Evolutionary conservation across 1,139 yeast species (phyloP), one percentile per base, ranked within the genome.

Genomic region (Taphrina confusa): DNA sequence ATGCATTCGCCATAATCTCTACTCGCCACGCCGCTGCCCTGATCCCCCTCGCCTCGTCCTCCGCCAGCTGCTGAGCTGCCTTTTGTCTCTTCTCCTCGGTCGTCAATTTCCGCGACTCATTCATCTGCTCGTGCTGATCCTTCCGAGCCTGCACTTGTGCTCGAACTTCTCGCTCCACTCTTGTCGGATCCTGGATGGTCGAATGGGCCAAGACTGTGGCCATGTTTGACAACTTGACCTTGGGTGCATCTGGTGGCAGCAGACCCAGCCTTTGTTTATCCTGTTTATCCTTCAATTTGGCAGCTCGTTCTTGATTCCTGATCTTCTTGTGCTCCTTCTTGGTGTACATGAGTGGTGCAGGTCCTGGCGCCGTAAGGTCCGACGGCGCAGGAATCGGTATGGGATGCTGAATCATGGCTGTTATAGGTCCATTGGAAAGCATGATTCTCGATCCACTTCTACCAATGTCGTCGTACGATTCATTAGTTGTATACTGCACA

Each of bases 151-250:
- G 83, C 8, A 89, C 86, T 64, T 91, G 94, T 40, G 75, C 73
- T 52, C 81, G 76, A 0, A 94, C 97, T 60, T 78, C 73, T 70
- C 78, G 77, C 69, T 92, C 98, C 66, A 91, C 84, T 3, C 82
- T 82, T 0, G 98, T 92, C 0, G 98, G 98, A 69, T 92, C 96
- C 64, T 80, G 78, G 50, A 90, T 85, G n/a, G 94, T 88, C 64
- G 87, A 95, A 68, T 88, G 84, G 2, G 96, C 87, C 52, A 85
- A 76, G 0, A 89, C 96, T 66, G 81, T 85, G 90, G 88, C 87
- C 70, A 91, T 78, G 69, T 91, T 92, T 47, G 85, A 81, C 57
- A 89, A 75, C 67, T 85, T 88, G 30, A 91, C 88, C 71, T 91
- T 92, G 1, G 97, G 96, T 4, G 86, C 85, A 0, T 96, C 97